Conservation (phyloP, 140 eudicot species). For the Senecio squalidus region DNA sequence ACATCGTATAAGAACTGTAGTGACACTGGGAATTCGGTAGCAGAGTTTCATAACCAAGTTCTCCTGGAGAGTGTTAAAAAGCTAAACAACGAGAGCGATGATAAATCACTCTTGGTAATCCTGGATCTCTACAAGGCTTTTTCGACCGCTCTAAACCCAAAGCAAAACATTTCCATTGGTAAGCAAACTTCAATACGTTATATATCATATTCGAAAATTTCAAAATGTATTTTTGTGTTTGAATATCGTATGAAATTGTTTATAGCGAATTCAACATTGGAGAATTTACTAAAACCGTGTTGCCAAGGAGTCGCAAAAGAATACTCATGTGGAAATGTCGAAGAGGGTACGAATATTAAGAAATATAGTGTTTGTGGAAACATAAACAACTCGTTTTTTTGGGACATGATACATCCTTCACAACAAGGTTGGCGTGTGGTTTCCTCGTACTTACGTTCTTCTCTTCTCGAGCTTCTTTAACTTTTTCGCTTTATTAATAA, state of each 20-base stretch:
- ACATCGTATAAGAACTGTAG: constrained; percentile 41
- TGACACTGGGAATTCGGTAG: constrained; percentile 27
- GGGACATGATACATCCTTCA: constrained; percentile 71
- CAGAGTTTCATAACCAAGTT: constrained; percentile 46
- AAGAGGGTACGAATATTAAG: constrained; percentile 15
- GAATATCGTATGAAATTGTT: too few species aligned
- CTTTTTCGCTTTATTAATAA: too few species aligned
- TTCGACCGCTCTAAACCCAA: constrained; percentile 31
- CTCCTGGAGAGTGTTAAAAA: constrained; percentile 26
- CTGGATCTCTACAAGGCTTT: constrained; percentile 65
- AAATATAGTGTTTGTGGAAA: constrained; percentile 42
- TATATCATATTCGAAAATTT: too few species aligned
- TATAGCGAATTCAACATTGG: constrained; percentile 26
- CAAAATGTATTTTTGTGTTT: too few species aligned
- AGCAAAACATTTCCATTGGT: constrained; percentile 27
- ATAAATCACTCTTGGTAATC: constrained; percentile 20
- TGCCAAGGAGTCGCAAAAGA: constrained; percentile 41
- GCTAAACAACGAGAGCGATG: constrained; percentile 33
- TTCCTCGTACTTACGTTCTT: constrained; percentile 29
- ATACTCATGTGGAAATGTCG: constrained; percentile 46
- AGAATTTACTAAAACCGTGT: constrained; percentile 37
- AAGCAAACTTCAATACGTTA: neutral
- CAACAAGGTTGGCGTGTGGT: constrained; percentile 54
- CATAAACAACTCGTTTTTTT: constrained; percentile 39
- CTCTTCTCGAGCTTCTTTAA: constrained; percentile 34